phyloP scores from a whole-genome alignment of 768 basidiomycete species.

The Lactarius sanguifluus region DNA sequence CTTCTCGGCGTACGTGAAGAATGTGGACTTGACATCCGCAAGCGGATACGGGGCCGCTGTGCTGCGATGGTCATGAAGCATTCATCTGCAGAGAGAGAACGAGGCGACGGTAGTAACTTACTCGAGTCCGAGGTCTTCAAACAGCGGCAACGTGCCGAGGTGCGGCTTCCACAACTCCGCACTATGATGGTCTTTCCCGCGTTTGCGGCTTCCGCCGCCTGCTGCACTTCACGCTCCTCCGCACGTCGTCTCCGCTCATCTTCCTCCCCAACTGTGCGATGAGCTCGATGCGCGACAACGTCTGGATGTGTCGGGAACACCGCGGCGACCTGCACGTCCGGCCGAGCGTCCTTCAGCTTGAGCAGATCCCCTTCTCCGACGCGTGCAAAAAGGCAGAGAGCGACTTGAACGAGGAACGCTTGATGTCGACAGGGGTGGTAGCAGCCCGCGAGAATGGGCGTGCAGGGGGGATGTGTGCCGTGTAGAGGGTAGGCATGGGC shows the following conservation, averaged over 20 bases:
- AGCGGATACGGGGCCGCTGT: conserved; percentile 53
- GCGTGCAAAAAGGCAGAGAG: conserved; percentile 77
- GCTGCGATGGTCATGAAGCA: conserved; percentile 38
- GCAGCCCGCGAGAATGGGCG: conserved; percentile 61
- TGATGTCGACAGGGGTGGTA: conserved; percentile 60
- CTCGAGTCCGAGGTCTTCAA: conserved; percentile 63
- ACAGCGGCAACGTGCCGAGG: conserved; percentile 53
- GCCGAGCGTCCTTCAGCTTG: conserved; percentile 60
- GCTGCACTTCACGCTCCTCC: conserved; percentile 51
- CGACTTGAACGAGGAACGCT: conserved; percentile 77
- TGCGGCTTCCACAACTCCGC: conserved; percentile 77
- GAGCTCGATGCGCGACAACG: conserved; percentile 50
- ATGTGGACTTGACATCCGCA: conserved; percentile 52
- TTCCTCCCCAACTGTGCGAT: conserved; percentile 61
- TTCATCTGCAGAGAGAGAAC: conserved; percentile 3
- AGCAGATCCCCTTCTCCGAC: conserved; percentile 75
- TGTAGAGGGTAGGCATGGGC: conserved; percentile 71
- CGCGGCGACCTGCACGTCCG: conserved; percentile 37
- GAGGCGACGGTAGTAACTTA: conserved; percentile 36
- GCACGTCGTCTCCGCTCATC: conserved; percentile 64
- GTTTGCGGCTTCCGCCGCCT: conserved; percentile 52
- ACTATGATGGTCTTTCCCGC: conserved; percentile 51
- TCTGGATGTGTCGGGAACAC: conserved; percentile 59
- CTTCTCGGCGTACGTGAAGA: conserved; percentile 62
- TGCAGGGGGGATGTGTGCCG: conserved; percentile 73